Conservation (phyloP, 139 green algal genomes). For the Diplosphaera chodatii region DNA sequence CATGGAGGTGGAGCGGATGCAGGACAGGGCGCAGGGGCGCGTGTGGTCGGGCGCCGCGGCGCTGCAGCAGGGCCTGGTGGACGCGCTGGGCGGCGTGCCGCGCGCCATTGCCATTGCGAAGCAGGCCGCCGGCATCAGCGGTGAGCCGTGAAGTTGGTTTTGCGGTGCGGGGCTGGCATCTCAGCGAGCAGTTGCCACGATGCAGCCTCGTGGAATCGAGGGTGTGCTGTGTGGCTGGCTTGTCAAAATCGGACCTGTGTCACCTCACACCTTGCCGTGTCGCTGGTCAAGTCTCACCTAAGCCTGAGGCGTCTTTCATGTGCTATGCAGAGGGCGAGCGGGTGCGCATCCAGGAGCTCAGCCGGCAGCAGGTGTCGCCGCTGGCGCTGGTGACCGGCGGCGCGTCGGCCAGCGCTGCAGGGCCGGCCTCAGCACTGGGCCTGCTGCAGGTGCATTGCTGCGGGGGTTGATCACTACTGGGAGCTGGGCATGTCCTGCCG, state of each 20-base stretch:
- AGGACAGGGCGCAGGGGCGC: constrained; percentile 68
- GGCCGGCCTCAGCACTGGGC: neutral
- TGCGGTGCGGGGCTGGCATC: no score
- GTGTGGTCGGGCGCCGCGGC: constrained; percentile 81
- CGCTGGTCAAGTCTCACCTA: no score
- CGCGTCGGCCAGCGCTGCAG: neutral
- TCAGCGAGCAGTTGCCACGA: no score
- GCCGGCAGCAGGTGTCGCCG: constrained; percentile 26
- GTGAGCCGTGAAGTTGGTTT: no score
- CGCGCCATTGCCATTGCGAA: constrained; percentile 74
- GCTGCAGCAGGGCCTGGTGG: constrained; percentile 65
- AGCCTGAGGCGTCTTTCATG: neutral
- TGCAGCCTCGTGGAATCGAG: no score
- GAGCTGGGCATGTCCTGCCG: no score
- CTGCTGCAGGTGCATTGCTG: neutral
- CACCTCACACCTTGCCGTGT: no score
- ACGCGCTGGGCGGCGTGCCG: constrained; percentile 74
- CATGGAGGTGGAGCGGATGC: constrained; percentile 54
- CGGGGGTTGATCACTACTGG: neutral
- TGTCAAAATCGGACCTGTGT: no score
- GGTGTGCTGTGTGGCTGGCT: no score
- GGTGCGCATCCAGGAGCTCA: constrained; percentile 53
- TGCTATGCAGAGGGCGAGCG: constrained; percentile 8
- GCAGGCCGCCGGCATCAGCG: constrained; percentile 55
- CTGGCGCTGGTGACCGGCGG: constrained; percentile 31